Base-by-base conservation (phyloP, 768 basidiomycete genomes). In the Lyophyllum decastes region DNA sequence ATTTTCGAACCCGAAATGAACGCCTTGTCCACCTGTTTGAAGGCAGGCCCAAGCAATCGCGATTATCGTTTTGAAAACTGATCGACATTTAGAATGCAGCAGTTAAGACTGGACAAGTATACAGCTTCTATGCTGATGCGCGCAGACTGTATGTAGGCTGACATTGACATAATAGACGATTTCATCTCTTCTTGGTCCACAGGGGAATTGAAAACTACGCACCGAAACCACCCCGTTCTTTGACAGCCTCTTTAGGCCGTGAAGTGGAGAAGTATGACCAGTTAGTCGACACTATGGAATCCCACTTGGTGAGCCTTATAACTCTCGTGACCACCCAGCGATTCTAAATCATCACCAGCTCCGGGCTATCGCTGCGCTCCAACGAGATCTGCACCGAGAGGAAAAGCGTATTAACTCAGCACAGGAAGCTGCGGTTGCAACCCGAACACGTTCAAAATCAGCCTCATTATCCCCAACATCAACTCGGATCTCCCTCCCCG, bases 221-320 rank as follows among this genome's bases (percentile, higher is more conserved):
- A 2, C 78, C 81, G 3, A 70, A 78, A 56, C 89, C 91, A 24
- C 89, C 90, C 10, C 83, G 75, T n/a, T 78, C 85, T 22, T 67
- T 92, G 12, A 85, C 82, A 2, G 75, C 83, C 2, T 79, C 87
- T 17, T 76, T 94, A 33, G 87, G 90, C 16, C 82, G 82, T 35
- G 89, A 91, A 65, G 75, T 92, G 2, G 89, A 92, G 67, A 87
- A 82, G 65, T 93, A 88, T 62, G 90, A 93, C 65, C 89, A 91
- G 63, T 60, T 92, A 4, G 90, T 89, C 64, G 92, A 94, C 66
- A 76, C 85, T 1, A 83, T 94, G 49, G 92, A 93, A 68, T 80
- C 84, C 40, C 83, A 85, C 52, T 64, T 94, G 61, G 91, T 85
- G 69, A 70, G 85, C 72, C 33, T 43, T 38, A 30, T 47, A 30